Evolutionary conservation across 768 basidiomycete genomes (phyloP).

Genomic region (Mycena rosella): DNA sequence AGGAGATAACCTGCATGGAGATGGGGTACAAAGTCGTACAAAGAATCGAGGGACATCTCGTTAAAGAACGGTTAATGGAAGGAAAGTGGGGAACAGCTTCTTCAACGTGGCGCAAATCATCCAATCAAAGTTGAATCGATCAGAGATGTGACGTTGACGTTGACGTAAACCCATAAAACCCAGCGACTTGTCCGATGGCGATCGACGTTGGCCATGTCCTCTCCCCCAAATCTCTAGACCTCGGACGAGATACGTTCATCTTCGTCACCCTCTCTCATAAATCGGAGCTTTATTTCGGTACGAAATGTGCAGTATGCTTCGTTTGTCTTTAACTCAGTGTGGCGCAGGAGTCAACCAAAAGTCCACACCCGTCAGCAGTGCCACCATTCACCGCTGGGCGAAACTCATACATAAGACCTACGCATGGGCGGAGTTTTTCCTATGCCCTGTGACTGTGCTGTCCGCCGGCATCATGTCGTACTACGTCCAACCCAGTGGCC

Average conservation of each 20-base stretch:
- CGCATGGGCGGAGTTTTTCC: neutral
- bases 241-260: neutral
- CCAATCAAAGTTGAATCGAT: too few species aligned
- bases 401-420: neutral
- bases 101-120: too few species aligned
- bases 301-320: neutral
- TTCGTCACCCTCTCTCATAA: neutral
- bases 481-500: neutral
- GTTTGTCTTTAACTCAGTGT: neutral
- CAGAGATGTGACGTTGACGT: too few species aligned
- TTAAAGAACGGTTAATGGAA: too few species aligned
- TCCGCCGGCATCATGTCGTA: constrained; percentile 10
- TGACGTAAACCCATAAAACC: too few species aligned
- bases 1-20: too few species aligned
- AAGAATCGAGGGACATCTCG: too few species aligned
- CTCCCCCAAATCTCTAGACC: neutral
- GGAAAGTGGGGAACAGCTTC: too few species aligned
- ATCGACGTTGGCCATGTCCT: neutral
- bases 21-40: too few species aligned
- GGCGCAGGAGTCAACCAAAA: neutral
- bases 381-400: neutral
- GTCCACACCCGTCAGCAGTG: neutral
- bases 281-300: neutral
- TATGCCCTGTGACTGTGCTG: neutral
- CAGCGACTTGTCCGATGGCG: too few species aligned